Percentiles rank a stretch among this genome's conserved stretches.
These are phyloP conservation scores for Russula foetens DNA, from an alignment of 768 basidiomycete genomes.

Conservation along the genomic window DNA sequence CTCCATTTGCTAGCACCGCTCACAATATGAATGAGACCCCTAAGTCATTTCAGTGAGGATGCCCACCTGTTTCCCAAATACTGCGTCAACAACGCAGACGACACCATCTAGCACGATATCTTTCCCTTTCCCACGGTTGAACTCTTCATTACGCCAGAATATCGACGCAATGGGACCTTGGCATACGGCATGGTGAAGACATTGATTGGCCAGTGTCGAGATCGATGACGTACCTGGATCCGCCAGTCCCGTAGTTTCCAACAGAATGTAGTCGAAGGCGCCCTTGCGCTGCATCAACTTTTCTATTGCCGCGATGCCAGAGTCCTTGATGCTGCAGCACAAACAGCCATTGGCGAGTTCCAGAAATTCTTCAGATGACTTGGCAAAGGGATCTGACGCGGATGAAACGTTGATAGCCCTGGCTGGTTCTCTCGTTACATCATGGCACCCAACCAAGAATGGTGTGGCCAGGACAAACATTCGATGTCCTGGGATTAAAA, in stretches of 20 bases:
- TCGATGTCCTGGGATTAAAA: conserved; percentile 74
- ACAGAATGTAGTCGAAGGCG: conserved; percentile 87
- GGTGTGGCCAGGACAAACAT: conserved; percentile 41
- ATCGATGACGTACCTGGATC: conserved; percentile 63
- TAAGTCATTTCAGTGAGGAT: too few species aligned
- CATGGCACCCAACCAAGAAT: neutral
- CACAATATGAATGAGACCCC: neutral
- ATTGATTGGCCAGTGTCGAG: neutral
- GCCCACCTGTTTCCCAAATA: conserved; percentile 58
- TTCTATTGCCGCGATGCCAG: conserved; percentile 89
- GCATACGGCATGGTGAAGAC: neutral
- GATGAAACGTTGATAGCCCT: conserved; percentile 80
- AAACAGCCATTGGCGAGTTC: conserved; percentile 94
- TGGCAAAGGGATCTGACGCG: conserved; percentile 49
- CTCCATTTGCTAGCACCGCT: conserved; percentile 64
- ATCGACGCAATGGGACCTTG: conserved; percentile 78
- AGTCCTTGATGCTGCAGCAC: conserved; percentile 97
- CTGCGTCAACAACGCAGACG: conserved; percentile 85
- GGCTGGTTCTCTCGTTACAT: conserved; percentile 37
- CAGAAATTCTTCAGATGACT: conserved; percentile 75
- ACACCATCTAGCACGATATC: conserved; percentile 83
- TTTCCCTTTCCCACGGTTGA: conserved; percentile 52
- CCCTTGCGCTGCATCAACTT: conserved; percentile 82
- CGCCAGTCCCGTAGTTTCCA: conserved; percentile 94
- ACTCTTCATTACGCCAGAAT: conserved; percentile 87